phyloP scores from a whole-genome alignment of 805 yeast genomes.

The Metschnikowia peoriensis region DNA sequence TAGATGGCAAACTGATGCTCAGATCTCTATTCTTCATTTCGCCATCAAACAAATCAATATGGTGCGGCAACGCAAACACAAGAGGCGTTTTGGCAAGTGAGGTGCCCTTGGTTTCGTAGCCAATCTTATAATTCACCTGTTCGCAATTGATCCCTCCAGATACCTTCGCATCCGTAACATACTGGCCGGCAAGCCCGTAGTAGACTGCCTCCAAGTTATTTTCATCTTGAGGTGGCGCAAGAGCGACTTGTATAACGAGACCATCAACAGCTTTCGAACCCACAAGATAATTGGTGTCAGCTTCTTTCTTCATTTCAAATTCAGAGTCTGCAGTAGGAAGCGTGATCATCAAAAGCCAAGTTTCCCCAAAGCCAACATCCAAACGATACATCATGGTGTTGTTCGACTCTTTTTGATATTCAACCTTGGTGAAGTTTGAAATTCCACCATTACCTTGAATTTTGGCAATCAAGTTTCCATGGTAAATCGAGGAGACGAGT shows the following conservation, averaged over 20 bases:
- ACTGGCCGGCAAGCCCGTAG: constrained; percentile 70
- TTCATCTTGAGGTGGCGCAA: constrained; percentile 30
- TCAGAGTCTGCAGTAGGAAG: constrained; percentile 9
- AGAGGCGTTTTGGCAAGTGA: constrained; percentile 48
- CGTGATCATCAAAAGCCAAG: constrained; percentile 54
- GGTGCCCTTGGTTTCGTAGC: constrained; percentile 48
- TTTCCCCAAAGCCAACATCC: constrained; percentile 36
- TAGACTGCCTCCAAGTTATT: constrained; percentile 41
- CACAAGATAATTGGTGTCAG: constrained; percentile 26
- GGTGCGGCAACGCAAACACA: constrained; percentile 71
- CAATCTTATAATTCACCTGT: constrained; percentile 48
- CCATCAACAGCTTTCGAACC: constrained; percentile 38
- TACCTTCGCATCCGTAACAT: constrained; percentile 49
- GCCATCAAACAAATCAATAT: constrained; percentile 43
- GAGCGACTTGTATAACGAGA: constrained; percentile 53
- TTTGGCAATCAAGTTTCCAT: constrained; percentile 52
- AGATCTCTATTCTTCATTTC: constrained; percentile 32
- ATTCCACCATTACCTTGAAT: constrained; percentile 6
- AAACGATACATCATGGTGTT: constrained; percentile 36
- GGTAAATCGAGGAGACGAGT: constrained; percentile 49
- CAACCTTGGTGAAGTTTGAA: neutral
- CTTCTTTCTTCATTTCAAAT: constrained; percentile 29
- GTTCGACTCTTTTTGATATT: neutral
- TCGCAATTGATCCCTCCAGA: constrained; percentile 47
- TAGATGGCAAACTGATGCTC: constrained; percentile 47